Evolutionary conservation across 139 green algal genomes (phyloP), one percentile per base, ranked within the genome.

Genomic region (Volvox africanus): DNA sequence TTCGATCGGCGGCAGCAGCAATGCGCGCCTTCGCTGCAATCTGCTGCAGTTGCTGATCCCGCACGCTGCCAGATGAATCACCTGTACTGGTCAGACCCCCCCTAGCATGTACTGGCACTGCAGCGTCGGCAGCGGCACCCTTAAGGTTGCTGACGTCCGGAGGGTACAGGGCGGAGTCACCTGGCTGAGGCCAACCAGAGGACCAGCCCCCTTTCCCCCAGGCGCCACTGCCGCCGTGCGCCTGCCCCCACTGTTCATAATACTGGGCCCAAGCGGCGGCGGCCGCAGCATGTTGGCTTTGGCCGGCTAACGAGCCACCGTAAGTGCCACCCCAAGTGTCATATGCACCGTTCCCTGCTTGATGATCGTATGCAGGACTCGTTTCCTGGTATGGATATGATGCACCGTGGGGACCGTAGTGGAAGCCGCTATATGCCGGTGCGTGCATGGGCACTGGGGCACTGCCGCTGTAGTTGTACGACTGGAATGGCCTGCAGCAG

Each of bases 191-290:
- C 78, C 78, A 18, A 20, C 30, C 78, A 24, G 35, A 35, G 19
- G 35, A 36, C 44, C 44, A 55, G 44, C 44, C 78, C 35, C 78
- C 20, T 61, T 28, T 65, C 20, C 80, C 80, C 21, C 21, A 36
- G 80, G 22, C 32, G 82, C 76, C 68, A 20, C 36, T n/a, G 69
- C 75, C 36, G 0, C 35, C 37, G 67, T 82, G 68, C 68, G 36
- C 67, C 36, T 36, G 67, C 20, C 75, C 28, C 83, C 26, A 30
- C 86, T 84, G 50, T 28, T 84, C 33, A 76, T 90, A 89, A 67
- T 89, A 89, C 84, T 30, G 2, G 36, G 68, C 84, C 84, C 84
- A 89, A 12, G 84, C 84, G 13, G 84, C 84, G 44, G 44, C 44
- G 6, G 67, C 69, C 1, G 28, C 32, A 20, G 80, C 67, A 0